A percentile compares a stretch with the other conserved stretches of the same genome.
Conservation (phyloP, 495 filamentous ascomycete species). For the Penicillium egyptiacum region DNA sequence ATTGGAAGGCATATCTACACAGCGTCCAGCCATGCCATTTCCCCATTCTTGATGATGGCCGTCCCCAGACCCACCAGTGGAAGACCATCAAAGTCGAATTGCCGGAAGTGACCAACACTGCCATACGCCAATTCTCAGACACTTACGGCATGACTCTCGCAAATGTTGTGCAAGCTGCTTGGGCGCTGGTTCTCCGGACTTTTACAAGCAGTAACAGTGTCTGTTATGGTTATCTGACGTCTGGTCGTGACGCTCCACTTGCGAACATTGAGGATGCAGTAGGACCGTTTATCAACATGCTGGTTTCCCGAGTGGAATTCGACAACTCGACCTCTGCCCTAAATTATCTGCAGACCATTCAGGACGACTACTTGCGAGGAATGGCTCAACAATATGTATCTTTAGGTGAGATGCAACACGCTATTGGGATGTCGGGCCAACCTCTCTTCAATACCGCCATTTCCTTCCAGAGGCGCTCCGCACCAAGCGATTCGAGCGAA, state of each 20-base stretch:
- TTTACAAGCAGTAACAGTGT: constrained; percentile 33
- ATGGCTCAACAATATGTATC: constrained; percentile 36
- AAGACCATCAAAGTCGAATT: not conserved
- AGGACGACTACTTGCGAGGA: constrained; percentile 36
- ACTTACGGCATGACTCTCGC: constrained; percentile 26
- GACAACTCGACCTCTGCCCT: not conserved
- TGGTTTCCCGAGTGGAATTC: not conserved
- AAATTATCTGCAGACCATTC: constrained; percentile 22
- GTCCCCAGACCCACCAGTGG: not conserved
- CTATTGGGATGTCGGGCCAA: constrained; percentile 34
- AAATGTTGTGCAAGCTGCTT: constrained; percentile 31
- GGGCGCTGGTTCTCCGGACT: constrained; percentile 16
- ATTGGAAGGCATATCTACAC: not conserved
- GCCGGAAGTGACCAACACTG: constrained; percentile 29
- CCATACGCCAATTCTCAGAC: constrained; percentile 41
- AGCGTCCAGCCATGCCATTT: not conserved
- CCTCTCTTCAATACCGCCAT: constrained; percentile 46
- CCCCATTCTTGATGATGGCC: not conserved
- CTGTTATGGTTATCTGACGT: constrained; percentile 34
- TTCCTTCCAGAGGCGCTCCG: constrained; percentile 3
- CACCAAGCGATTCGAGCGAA: too few relatives aligned
- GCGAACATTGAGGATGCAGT: constrained; percentile 26
- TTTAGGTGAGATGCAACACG: constrained; percentile 41
- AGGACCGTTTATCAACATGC: constrained; percentile 22
- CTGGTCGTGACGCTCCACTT: constrained; percentile 30